Percentiles rank a stretch among this genome's conserved stretches.
Conservation (phyloP, 768 basidiomycete species). For the Strobilomyces dryophilus region DNA sequence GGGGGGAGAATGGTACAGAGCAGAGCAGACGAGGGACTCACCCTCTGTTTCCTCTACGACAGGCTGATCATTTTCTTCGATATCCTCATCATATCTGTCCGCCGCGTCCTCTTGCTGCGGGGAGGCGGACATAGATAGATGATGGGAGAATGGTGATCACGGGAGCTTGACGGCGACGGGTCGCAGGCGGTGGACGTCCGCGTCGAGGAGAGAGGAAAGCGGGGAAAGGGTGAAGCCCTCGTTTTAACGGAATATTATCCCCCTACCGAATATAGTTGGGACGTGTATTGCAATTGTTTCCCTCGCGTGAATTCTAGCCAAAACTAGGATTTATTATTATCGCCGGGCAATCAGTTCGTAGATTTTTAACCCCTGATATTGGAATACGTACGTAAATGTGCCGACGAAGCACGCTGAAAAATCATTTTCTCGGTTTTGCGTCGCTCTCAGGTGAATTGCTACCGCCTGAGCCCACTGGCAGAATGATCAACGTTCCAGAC, state of each 20-base stretch:
- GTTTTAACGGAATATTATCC: constrained; percentile 73
- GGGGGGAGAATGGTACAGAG: constrained; percentile 10
- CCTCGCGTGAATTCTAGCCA: constrained; percentile 59
- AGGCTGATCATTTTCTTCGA: constrained; percentile 47
- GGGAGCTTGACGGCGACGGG: constrained; percentile 20
- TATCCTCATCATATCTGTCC: constrained; percentile 59
- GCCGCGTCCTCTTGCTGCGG: constrained; percentile 50
- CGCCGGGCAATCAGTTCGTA: constrained; percentile 46
- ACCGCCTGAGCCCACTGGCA: constrained; percentile 9
- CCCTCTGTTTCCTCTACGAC: constrained; percentile 31
- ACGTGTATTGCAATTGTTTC: constrained; percentile 59
- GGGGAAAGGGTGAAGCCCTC: constrained; percentile 61
- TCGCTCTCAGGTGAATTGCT: constrained; percentile 23
- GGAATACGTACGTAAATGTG: constrained; percentile 56
- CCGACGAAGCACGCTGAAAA: constrained; percentile 30
- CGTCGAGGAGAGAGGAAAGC: constrained; percentile 46
- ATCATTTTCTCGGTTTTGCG: constrained; percentile 31
- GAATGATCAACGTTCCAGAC: neutral
- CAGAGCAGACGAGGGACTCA: constrained; percentile 17
- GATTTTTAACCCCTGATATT: constrained; percentile 55
- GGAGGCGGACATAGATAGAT: constrained; percentile 56
- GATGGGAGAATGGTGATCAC: constrained; percentile 21
- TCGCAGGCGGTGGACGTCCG: constrained; percentile 25
- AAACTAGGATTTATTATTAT: constrained; percentile 59
- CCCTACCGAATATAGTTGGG: constrained; percentile 68